Evolutionary conservation across 2,329 filamentous ascomycete genomes (phyloP).

Genomic region (Lasiodiplodia hormozganensis): DNA sequence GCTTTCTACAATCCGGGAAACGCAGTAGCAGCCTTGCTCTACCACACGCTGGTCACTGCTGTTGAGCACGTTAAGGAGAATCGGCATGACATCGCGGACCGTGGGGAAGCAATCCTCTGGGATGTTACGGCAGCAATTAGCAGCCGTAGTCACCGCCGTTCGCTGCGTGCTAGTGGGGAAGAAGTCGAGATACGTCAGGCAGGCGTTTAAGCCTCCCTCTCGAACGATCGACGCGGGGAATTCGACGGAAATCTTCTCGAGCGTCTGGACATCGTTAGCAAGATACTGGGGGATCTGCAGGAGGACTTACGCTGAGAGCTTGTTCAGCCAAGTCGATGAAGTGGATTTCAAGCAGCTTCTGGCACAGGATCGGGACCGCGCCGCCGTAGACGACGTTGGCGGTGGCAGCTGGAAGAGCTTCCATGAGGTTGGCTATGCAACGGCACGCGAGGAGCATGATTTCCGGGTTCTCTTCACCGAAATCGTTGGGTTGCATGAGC

Average conservation of each 20-base stretch:
- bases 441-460: constrained; percentile 97
- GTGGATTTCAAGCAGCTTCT: constrained; percentile 92
- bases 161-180: constrained; percentile 97
- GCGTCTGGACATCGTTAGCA: constrained; percentile 60
- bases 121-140: constrained; percentile 97
- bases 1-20: constrained; percentile 95
- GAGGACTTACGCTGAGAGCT: constrained; percentile 73
- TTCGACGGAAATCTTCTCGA: constrained; percentile 97
- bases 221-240: constrained; percentile 95
- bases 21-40: constrained; percentile 93
- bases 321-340: constrained; percentile 98
- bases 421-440: constrained; percentile 96
- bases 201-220: constrained; percentile 94
- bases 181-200: constrained; percentile 93
- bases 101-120: constrained; percentile 91
- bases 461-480: constrained; percentile 89
- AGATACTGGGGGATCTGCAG: not conserved
- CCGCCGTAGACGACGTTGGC: constrained; percentile 98
- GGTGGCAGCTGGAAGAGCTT: constrained; percentile 89
- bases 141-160: constrained; percentile 94
- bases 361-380: constrained; percentile 91
- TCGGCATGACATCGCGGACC: constrained; percentile 95
- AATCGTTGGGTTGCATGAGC: constrained; percentile 90
- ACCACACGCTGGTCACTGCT: constrained; percentile 97
- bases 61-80: constrained; percentile 83